A percentile compares a stretch with the other conserved stretches of the same genome.
These are phyloP conservation scores for Backusella liffmaniae DNA, from an alignment of 192 early-diverging fungal genomes.

Conservation along the genomic window DNA sequence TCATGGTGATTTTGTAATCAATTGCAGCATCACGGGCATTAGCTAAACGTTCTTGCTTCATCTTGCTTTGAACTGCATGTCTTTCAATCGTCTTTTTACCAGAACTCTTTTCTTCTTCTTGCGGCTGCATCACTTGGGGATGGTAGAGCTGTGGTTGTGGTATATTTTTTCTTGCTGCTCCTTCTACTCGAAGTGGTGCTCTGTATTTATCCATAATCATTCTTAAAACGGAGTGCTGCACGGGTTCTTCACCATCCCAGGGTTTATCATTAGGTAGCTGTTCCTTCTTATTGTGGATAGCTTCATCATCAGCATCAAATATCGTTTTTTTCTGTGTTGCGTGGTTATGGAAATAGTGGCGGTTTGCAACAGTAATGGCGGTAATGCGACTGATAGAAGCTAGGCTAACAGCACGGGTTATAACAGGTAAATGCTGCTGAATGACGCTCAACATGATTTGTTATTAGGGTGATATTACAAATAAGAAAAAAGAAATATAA, in stretches of 20 bases:
- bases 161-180: slow-evolving; percentile 13
- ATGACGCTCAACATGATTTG: neutral
- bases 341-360: neutral
- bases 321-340: neutral
- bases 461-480: neutral
- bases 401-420: neutral
- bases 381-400: neutral
- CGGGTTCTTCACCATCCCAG: slow-evolving; percentile 30
- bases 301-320: neutral
- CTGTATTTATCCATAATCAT: slow-evolving; percentile 36
- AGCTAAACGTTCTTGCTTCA: slow-evolving; percentile 16
- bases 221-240: slow-evolving; percentile 21
- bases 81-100: slow-evolving; percentile 12
- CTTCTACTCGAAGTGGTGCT: slow-evolving; percentile 26
- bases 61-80: neutral
- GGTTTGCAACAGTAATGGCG: neutral
- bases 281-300: neutral
- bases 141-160: slow-evolving; percentile 1
- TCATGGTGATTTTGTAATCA: slow-evolving; percentile 18
- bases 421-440: neutral
- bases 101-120: neutral
- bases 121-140: neutral
- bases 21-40: slow-evolving; percentile 23
- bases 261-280: slow-evolving; percentile 16
- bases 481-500: neutral